Conservation (phyloP, 2,329 filamentous ascomycete genomes). For the Fulvia fulva region DNA sequence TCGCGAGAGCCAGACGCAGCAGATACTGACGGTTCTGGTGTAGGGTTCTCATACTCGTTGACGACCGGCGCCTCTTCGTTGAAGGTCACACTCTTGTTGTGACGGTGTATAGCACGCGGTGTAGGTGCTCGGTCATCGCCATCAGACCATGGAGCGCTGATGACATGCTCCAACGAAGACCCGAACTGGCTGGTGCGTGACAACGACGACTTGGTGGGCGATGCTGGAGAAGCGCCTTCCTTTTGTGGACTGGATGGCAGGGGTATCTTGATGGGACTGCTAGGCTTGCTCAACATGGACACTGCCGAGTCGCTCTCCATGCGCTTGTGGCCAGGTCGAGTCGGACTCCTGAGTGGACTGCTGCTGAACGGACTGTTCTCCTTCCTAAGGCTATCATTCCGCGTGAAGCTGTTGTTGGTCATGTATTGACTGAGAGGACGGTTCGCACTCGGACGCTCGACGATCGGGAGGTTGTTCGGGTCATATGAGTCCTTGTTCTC, state of each 20-base stretch:
- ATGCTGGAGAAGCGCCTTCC: conserved; percentile 63
- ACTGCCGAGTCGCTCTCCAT: conserved; percentile 59
- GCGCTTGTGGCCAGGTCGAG: conserved; percentile 35
- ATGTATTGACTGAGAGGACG: conserved; percentile 56
- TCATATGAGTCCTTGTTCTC: conserved; percentile 93
- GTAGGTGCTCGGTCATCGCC: conserved; percentile 59
- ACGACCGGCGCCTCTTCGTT: conserved; percentile 88
- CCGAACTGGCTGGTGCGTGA: conserved; percentile 59
- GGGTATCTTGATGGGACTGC: conserved; percentile 25
- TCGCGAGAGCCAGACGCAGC: conserved; percentile 85
- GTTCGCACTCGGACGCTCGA: conserved; percentile 72
- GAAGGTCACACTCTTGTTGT: conserved; percentile 96
- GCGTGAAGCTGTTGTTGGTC: conserved; percentile 67
- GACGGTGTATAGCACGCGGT: conserved; percentile 68
- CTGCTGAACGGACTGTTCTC: conserved; percentile 38
- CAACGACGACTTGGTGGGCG: conserved; percentile 86
- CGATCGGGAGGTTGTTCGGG: conserved; percentile 67
- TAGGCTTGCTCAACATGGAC: conserved; percentile 53
- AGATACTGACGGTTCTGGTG: conserved; percentile 83
- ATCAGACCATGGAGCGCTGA: conserved; percentile 55
- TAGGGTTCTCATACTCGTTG: conserved; percentile 98
- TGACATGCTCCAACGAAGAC: conserved; percentile 44
- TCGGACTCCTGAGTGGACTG: conserved; percentile 31
- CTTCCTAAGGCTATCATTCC: conserved; percentile 47
- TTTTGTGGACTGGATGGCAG: conserved; percentile 41